These are phyloP conservation scores for Artemisia tridentata DNA, from an alignment of 129 eudicot genomes.

Conservation along the genomic window DNA sequence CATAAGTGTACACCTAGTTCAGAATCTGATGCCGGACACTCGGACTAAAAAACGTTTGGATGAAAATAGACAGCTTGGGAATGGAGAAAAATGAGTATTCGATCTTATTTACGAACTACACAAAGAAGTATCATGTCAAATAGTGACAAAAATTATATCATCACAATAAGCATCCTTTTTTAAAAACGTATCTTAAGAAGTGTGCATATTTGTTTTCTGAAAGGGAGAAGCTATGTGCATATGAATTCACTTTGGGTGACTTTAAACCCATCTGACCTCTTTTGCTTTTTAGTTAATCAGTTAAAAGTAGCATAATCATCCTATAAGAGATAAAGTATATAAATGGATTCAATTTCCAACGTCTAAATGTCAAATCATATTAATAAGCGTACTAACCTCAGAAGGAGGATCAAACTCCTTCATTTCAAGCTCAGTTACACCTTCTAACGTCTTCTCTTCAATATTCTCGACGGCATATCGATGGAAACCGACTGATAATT, in stretches of 20 bases:
- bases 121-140: too few species aligned
- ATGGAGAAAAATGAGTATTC: too few species aligned
- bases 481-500: constrained; percentile 51
- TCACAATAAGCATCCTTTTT: too few species aligned
- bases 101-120: too few species aligned
- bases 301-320: background rate
- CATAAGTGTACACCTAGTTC: background rate
- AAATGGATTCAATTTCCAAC: background rate
- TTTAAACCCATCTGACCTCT: background rate
- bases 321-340: background rate
- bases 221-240: background rate
- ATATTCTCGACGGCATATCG: constrained; percentile 47
- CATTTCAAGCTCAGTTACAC: constrained; percentile 44
- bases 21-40: background rate
- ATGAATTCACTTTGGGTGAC: background rate
- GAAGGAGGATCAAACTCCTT: constrained; percentile 57
- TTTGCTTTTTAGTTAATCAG: background rate
- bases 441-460: constrained; percentile 39
- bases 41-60: too few species aligned
- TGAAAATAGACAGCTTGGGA: too few species aligned
- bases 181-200: background rate
- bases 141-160: too few species aligned
- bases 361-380: background rate
- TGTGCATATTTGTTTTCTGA: background rate
- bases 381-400: constrained; percentile 41